These are phyloP conservation scores for Leishmania braziliensis DNA, from an alignment of 208 protist genomes.

Conservation along the genomic window DNA sequence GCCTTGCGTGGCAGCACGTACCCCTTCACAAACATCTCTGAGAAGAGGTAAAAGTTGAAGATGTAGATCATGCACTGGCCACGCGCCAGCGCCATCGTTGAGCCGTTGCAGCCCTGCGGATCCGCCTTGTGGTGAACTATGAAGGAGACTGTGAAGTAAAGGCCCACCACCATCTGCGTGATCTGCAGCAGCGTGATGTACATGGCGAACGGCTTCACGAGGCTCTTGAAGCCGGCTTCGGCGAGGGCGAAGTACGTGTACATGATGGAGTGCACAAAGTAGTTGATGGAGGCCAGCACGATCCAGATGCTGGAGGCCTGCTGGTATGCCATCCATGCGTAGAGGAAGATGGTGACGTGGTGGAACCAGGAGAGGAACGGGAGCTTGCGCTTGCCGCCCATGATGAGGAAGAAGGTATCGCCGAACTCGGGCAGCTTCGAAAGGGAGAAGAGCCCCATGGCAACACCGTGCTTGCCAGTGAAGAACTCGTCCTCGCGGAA, in stretches of 20 bases:
- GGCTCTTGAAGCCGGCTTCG: constrained; percentile 50
- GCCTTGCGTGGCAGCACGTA: constrained; percentile 63
- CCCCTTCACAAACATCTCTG: constrained; percentile 83
- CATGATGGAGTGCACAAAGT: constrained; percentile 95
- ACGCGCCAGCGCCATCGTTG: constrained; percentile 40
- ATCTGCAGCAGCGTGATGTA: constrained; percentile 89
- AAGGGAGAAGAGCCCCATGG: constrained; percentile 63
- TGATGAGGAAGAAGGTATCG: constrained; percentile 74
- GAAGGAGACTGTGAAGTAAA: constrained; percentile 58
- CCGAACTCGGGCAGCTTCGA: constrained; percentile 78
- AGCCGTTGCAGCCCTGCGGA: constrained; percentile 39
- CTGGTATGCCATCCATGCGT: constrained; percentile 77
- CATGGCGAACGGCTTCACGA: constrained; percentile 67
- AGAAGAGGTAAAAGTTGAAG: constrained; percentile 92
- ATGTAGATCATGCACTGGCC: constrained; percentile 87
- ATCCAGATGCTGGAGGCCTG: constrained; percentile 40
- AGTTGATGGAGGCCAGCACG: constrained; percentile 90
- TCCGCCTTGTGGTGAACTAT: constrained; percentile 31
- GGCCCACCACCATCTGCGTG: constrained; percentile 91
- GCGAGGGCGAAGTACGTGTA: constrained; percentile 93
- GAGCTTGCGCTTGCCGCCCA: constrained; percentile 61
- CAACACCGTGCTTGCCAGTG: constrained; percentile 45
- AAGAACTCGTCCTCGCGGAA: constrained; percentile 44
- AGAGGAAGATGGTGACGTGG: constrained; percentile 90
- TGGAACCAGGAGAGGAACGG: constrained; percentile 89